Percentiles rank a stretch among this genome's conserved stretches.
Evolutionary conservation across 2,329 filamentous ascomycete species (phyloP).

Genomic region (Beauveria bassiana): DNA sequence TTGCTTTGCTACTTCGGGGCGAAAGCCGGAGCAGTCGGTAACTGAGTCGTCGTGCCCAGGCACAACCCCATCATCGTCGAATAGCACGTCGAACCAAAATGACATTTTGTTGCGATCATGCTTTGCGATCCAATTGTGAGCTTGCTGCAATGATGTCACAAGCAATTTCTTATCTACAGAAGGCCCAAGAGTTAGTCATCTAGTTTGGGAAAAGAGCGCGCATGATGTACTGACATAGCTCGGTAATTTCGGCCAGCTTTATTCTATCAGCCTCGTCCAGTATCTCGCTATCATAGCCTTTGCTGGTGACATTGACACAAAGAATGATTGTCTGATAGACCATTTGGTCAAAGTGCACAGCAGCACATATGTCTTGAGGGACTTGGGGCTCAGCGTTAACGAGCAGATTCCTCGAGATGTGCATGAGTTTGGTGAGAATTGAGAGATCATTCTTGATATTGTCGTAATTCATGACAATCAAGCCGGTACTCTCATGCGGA

Average conservation of each 20-base stretch:
- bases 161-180: constrained; percentile 55
- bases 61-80: constrained; percentile 46
- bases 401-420: constrained; percentile 56
- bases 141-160: constrained; percentile 58
- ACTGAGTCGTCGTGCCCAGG: constrained; percentile 43
- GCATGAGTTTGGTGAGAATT: constrained; percentile 59
- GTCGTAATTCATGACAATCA: constrained; percentile 56
- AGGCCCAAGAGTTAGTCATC: constrained; percentile 1
- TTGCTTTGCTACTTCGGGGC: constrained; percentile 48
- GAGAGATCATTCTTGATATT: constrained; percentile 54
- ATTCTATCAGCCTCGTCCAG: constrained; percentile 49
- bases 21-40: constrained; percentile 45
- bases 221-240: constrained; percentile 45
- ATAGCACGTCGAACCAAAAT: constrained; percentile 60
- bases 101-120: constrained; percentile 64
- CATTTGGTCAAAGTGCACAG: constrained; percentile 57
- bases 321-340: constrained; percentile 58
- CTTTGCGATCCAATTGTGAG: constrained; percentile 62
- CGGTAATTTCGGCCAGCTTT: constrained; percentile 55
- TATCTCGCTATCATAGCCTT: constrained; percentile 58
- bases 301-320: constrained; percentile 59
- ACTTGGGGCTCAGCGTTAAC: constrained; percentile 58
- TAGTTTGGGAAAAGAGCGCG: not conserved
- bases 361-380: constrained; percentile 57
- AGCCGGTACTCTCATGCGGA: constrained; percentile 53